Percentiles rank a stretch among this genome's conserved stretches.
These are phyloP conservation scores for Diaporthe velutina DNA, from an alignment of 2,329 filamentous ascomycete genomes.

Conservation along the genomic window DNA sequence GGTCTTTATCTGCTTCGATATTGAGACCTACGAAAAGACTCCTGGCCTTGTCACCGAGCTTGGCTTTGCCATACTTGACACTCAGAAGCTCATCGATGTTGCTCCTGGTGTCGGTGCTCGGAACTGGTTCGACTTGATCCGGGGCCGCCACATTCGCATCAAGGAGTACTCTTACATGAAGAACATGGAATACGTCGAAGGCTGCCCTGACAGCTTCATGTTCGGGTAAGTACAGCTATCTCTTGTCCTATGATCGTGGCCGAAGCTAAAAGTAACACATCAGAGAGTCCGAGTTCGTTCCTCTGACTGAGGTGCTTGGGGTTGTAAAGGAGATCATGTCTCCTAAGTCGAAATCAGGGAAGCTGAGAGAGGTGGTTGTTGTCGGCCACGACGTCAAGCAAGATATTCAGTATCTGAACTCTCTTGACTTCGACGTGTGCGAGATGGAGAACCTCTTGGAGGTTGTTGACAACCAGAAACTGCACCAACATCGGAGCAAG, in stretches of 20 bases:
- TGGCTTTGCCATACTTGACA: constrained; percentile 86
- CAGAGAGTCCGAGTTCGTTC: constrained; percentile 59
- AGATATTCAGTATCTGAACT: constrained; percentile 78
- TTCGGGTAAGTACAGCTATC: constrained; percentile 73
- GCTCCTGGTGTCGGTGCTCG: constrained; percentile 72
- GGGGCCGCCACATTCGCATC: constrained; percentile 82
- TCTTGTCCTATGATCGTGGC: not conserved
- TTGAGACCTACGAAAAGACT: constrained; percentile 82
- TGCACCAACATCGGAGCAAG: constrained; percentile 75
- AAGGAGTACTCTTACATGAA: constrained; percentile 74
- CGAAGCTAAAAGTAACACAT: constrained; percentile 35
- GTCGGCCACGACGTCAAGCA: constrained; percentile 80
- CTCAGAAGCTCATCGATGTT: constrained; percentile 63
- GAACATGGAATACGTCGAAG: constrained; percentile 78
- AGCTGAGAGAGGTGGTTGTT: constrained; percentile 71
- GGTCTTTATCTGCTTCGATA: constrained; percentile 83
- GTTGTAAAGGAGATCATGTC: constrained; percentile 55
- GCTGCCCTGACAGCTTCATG: constrained; percentile 80
- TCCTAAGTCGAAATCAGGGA: constrained; percentile 38
- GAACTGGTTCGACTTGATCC: constrained; percentile 77
- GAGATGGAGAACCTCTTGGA: constrained; percentile 70
- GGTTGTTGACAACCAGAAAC: constrained; percentile 77
- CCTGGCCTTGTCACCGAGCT: constrained; percentile 83
- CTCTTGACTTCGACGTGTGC: constrained; percentile 73
- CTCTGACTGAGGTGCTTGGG: constrained; percentile 48